Conservation (phyloP, 768 basidiomycete species). For the Mycena metata region DNA sequence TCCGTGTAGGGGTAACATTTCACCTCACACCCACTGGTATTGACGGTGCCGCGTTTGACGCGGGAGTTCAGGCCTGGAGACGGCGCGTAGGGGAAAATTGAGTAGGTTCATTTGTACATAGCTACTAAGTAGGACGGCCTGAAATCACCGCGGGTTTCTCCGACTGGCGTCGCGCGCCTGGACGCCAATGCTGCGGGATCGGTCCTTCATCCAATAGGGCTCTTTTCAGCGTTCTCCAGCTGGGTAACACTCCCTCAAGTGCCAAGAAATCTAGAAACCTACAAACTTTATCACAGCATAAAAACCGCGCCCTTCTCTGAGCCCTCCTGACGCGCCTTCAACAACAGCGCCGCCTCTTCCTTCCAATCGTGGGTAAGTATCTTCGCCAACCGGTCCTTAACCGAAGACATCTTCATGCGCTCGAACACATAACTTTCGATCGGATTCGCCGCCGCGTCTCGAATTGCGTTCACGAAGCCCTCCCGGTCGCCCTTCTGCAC, state of each 20-base stretch:
- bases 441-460: conserved; percentile 43
- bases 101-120: too few species aligned
- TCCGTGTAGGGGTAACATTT: conserved; percentile 80
- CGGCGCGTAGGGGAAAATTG: conserved; percentile 10
- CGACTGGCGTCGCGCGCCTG: too few species aligned
- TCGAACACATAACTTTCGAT: conserved; percentile 39
- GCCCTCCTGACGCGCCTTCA: not conserved
- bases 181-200: too few species aligned
- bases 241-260: too few species aligned
- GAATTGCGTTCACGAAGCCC: conserved; percentile 47
- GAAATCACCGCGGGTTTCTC: too few species aligned
- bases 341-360: conserved; percentile 5
- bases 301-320: not conserved
- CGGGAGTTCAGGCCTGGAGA: conserved; percentile 79
- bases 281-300: too few species aligned
- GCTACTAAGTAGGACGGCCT: too few species aligned
- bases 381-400: conserved; percentile 14
- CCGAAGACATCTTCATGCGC: conserved; percentile 22
- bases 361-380: conserved; percentile 25
- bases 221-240: too few species aligned
- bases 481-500: conserved; percentile 45
- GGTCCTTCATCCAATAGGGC: too few species aligned
- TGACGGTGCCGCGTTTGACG: conserved; percentile 70
- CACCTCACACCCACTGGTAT: conserved; percentile 76
- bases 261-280: too few species aligned